phyloP scores from a whole-genome alignment of 2,329 filamentous ascomycete genomes.

The Metarhizium rileyi region DNA sequence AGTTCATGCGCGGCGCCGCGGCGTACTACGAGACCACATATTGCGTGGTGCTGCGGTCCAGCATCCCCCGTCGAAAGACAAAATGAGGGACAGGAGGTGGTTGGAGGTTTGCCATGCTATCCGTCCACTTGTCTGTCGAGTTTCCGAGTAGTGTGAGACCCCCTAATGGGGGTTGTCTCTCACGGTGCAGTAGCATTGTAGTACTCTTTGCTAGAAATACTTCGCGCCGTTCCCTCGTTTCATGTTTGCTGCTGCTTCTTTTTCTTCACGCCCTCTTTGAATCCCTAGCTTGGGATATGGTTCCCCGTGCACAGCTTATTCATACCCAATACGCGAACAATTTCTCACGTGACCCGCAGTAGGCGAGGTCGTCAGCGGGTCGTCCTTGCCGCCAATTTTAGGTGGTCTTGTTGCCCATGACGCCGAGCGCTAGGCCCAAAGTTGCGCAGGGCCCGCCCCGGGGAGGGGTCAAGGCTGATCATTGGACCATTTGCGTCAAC shows the following conservation, averaged over 20 bases:
- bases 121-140: no score
- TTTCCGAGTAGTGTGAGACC: background rate
- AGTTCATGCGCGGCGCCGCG: background rate
- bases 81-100: background rate
- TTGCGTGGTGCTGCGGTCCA: no score
- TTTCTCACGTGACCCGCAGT: background rate
- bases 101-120: background rate
- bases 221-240: no score
- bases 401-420: slow-evolving; percentile 7
- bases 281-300: no score
- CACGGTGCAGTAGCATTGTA: no score
- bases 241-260: no score
- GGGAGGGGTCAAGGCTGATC: background rate
- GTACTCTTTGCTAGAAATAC: no score
- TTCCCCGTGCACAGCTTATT: no score
- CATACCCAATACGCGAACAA: no score
- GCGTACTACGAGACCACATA: no score
- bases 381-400: background rate
- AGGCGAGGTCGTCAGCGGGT: background rate
- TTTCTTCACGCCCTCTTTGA: no score
- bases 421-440: slow-evolving; percentile 12
- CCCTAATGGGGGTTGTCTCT: background rate
- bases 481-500: background rate
- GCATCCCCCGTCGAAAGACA: background rate
- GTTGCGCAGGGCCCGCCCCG: background rate